Evolutionary conservation across 1,139 yeast genomes (phyloP).

Genomic region (Torulaspora pretoriensis): DNA sequence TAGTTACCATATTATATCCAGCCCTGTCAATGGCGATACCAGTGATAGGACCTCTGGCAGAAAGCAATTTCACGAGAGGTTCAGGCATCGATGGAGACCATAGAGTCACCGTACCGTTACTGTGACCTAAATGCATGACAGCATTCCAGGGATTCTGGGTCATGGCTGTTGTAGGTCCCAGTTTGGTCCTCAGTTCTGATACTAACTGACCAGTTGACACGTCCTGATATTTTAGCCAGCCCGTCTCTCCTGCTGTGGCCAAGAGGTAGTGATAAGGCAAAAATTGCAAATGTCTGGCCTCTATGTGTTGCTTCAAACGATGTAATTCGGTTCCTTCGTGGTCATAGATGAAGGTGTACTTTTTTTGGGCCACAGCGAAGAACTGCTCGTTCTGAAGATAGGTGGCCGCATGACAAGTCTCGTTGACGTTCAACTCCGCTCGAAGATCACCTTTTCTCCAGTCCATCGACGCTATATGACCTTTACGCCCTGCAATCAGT

Average conservation of each 20-base stretch:
- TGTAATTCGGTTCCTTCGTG: conserved; percentile 89
- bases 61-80: conserved; percentile 78
- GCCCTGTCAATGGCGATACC: conserved; percentile 85
- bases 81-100: conserved; percentile 92
- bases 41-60: conserved; percentile 82
- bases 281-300: conserved; percentile 76
- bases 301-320: conserved; percentile 84
- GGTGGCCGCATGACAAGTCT: conserved; percentile 85
- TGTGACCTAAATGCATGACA: conserved; percentile 87
- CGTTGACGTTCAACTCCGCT: conserved; percentile 80
- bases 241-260: conserved; percentile 84
- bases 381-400: conserved; percentile 88
- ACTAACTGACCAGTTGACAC: conserved; percentile 88
- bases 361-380: conserved; percentile 96
- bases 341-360: conserved; percentile 89
- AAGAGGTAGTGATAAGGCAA: conserved; percentile 88
- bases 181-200: conserved; percentile 75
- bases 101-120: conserved; percentile 85
- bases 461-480: conserved; percentile 93
- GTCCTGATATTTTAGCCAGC: conserved; percentile 87
- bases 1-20: conserved; percentile 90
- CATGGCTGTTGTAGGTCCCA: conserved; percentile 88
- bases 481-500: conserved; percentile 81
- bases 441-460: conserved; percentile 85
- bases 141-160: conserved; percentile 95